Percentiles rank a stretch among this genome's conserved stretches.
These are phyloP conservation scores for Selaginella moellendorffii DNA, from an alignment of 75 land plant genomes.

Conservation along the genomic window DNA sequence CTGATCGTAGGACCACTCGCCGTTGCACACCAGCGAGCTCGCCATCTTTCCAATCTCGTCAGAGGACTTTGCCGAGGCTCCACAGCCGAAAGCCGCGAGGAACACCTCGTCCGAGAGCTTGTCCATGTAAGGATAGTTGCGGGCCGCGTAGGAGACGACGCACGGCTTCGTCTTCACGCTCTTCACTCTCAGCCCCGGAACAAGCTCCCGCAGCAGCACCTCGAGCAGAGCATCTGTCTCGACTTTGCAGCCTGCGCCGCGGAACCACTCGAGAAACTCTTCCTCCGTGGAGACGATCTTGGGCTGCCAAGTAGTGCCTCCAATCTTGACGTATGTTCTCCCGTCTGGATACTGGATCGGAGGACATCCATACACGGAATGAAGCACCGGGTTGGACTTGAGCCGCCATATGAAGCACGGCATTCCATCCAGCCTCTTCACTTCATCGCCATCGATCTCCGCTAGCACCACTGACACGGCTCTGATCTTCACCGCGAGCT, in stretches of 20 bases:
- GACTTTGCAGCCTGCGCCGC: conserved; percentile 6
- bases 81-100: conserved; percentile 21
- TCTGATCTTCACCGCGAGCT: not conserved
- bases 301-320: conserved; percentile 18
- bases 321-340: conserved; percentile 13
- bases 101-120: conserved; percentile 16
- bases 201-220: conserved; percentile 4
- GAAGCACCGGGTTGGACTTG: conserved; percentile 11
- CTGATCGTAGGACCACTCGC: conserved; percentile 12
- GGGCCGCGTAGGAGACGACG: conserved; percentile 19
- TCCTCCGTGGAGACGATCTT: not conserved
- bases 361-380: conserved; percentile 21
- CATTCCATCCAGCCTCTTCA: conserved; percentile 15
- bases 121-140: conserved; percentile 18
- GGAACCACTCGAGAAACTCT: conserved; percentile 19
- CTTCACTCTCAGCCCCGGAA: conserved; percentile 6
- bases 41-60: conserved; percentile 28
- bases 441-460: conserved; percentile 14
- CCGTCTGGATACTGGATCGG: conserved; percentile 23
- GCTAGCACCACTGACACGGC: conserved; percentile 17
- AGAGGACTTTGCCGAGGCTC: conserved; percentile 23
- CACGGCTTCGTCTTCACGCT: conserved; percentile 14
- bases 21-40: conserved; percentile 8
- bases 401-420: conserved; percentile 24
- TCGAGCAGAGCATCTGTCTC: conserved; percentile 3